Evolutionary conservation across 495 filamentous ascomycete species (phyloP).

Genomic region (Aspergillus steynii): DNA sequence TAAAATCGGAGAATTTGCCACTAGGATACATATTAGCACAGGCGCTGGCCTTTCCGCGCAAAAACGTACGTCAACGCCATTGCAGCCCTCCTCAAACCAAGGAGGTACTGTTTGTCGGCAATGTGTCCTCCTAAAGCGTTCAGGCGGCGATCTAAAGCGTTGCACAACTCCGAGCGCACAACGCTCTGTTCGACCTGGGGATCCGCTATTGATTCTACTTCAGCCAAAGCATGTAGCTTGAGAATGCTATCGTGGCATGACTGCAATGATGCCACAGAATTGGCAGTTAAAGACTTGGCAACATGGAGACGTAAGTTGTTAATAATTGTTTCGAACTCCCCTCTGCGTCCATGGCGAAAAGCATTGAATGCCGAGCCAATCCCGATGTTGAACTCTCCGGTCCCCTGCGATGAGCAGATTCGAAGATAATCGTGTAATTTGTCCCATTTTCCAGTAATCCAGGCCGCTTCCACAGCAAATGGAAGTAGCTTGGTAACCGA

Average conservation of each 20-base stretch:
- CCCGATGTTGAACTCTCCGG: slow-evolving; percentile 78
- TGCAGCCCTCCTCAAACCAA: slow-evolving; percentile 81
- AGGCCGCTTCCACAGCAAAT: slow-evolving; percentile 85
- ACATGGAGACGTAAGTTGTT: slow-evolving; percentile 66
- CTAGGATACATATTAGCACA: slow-evolving; percentile 27
- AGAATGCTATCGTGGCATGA: slow-evolving; percentile 79
- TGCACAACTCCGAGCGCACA: slow-evolving; percentile 44
- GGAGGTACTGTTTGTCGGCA: slow-evolving; percentile 88
- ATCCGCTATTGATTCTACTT: slow-evolving; percentile 77
- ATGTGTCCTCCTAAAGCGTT: slow-evolving; percentile 83
- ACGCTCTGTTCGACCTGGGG: slow-evolving; percentile 33
- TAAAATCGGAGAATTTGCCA: slow-evolving; percentile 54
- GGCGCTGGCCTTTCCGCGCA: neutral
- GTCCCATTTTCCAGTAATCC: slow-evolving; percentile 82
- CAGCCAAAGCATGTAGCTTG: slow-evolving; percentile 80
- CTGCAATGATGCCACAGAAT: slow-evolving; percentile 74
- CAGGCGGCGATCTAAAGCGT: slow-evolving; percentile 70
- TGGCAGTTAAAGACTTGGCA: slow-evolving; percentile 68
- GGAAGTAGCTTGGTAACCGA: slow-evolving; percentile 63
- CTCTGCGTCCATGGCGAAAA: slow-evolving; percentile 54
- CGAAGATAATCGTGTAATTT: slow-evolving; percentile 69
- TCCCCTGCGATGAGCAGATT: slow-evolving; percentile 46
- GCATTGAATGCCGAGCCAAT: slow-evolving; percentile 72
- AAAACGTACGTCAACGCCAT: slow-evolving; percentile 65
- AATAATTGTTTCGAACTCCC: slow-evolving; percentile 60